Conservation (phyloP, 345 rosid genomes). For the Chamaenerion angustifolium region DNA sequence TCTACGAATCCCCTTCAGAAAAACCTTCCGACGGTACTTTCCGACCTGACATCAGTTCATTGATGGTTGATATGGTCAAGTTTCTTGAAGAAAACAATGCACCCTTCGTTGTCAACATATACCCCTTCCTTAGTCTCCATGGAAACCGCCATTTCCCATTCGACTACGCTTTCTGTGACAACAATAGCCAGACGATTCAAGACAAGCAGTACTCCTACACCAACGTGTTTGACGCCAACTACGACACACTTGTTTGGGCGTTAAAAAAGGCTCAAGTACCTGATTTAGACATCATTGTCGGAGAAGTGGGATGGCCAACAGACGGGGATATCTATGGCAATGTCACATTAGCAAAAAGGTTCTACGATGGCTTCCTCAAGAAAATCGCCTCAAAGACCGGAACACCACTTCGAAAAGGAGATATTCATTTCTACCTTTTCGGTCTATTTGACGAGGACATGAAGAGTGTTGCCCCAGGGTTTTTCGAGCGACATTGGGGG, state of each 20-base stretch:
- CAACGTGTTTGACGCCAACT: constrained; percentile 77
- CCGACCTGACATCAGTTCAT: constrained; percentile 28
- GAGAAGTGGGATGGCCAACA: constrained; percentile 97
- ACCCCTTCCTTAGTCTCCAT: constrained; percentile 74
- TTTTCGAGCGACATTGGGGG: constrained; percentile 90
- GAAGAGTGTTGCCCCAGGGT: constrained; percentile 65
- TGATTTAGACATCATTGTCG: constrained; percentile 47
- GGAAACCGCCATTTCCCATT: constrained; percentile 42
- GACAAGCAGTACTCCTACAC: constrained; percentile 32
- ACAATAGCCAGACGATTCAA: constrained; percentile 9
- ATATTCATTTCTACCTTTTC: constrained; percentile 45
- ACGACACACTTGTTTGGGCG: constrained; percentile 62
- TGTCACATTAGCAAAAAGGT: constrained; percentile 29
- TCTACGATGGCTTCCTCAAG: constrained; percentile 58
- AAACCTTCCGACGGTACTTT: constrained; percentile 60
- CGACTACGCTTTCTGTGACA: constrained; percentile 49
- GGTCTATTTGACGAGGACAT: constrained; percentile 57
- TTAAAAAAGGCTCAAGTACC: constrained; percentile 31
- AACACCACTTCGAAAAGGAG: constrained; percentile 52
- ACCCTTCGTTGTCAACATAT: constrained; percentile 77
- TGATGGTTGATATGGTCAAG: constrained; percentile 29
- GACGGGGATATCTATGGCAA: constrained; percentile 37
- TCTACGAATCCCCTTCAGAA: constrained; percentile 37
- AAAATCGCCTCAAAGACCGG: constrained; percentile 36
- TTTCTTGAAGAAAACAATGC: constrained; percentile 26